These are phyloP conservation scores for Mycena belliarum DNA, from an alignment of 768 basidiomycete species.

Conservation along the genomic window DNA sequence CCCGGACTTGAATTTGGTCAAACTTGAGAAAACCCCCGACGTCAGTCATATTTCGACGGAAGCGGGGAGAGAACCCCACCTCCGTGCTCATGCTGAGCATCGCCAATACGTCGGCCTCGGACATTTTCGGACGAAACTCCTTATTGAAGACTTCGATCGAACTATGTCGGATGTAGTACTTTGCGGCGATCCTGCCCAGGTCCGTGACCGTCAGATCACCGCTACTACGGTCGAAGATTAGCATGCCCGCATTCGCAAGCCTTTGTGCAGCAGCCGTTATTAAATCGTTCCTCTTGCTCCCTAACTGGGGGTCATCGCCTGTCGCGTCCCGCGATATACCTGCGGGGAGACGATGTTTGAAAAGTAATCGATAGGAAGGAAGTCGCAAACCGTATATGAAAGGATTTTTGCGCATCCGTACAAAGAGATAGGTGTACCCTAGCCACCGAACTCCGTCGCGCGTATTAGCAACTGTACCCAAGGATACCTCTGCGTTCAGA, in stretches of 20 bases:
- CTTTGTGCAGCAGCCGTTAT: conserved; percentile 64
- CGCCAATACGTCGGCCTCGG: conserved; percentile 86
- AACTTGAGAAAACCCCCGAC: conserved; percentile 69
- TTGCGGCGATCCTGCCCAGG: conserved; percentile 93
- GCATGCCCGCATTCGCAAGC: conserved; percentile 78
- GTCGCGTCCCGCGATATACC: conserved; percentile 74
- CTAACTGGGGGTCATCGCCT: conserved; percentile 71
- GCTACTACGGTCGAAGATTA: conserved; percentile 62
- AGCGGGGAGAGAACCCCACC: conserved; percentile 44
- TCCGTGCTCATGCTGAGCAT: conserved; percentile 92
- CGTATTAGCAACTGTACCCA: conserved; percentile 89
- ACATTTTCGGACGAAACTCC: conserved; percentile 78
- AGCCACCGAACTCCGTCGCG: conserved; percentile 92
- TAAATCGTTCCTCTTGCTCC: conserved; percentile 67
- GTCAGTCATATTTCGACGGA: not conserved
- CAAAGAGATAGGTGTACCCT: conserved; percentile 95
- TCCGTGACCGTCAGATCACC: conserved; percentile 78
- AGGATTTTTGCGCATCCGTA: conserved; percentile 92
- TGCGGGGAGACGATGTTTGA: conserved; percentile 30
- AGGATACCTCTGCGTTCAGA: conserved; percentile 91
- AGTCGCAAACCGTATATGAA: conserved; percentile 67
- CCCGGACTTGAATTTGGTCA: conserved; percentile 91
- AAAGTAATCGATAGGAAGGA: not conserved
- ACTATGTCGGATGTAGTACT: conserved; percentile 87
- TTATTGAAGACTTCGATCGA: conserved; percentile 88